A percentile compares a stretch with the other conserved stretches of the same genome.
Evolutionary conservation across 495 filamentous ascomycete genomes (phyloP).

Genomic region (Polyplosphaeria fusca): DNA sequence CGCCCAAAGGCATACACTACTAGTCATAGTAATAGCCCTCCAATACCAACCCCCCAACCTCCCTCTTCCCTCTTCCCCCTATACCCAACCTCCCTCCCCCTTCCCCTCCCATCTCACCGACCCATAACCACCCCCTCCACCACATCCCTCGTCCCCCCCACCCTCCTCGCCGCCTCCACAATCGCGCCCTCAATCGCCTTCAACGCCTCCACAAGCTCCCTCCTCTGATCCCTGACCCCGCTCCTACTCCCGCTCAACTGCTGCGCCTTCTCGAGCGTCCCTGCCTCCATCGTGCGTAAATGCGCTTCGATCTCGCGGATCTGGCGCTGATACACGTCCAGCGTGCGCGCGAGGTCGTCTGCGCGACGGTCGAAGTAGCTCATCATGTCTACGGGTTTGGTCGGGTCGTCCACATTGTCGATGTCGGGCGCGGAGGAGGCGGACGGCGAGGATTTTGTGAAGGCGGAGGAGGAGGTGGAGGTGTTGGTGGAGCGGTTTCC

Average conservation of each 20-base stretch:
- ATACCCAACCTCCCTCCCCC: too few relatives aligned
- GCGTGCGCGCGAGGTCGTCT: conserved; percentile 65
- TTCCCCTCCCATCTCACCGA: too few relatives aligned
- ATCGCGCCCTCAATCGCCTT: conserved; percentile 77
- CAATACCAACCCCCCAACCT: too few relatives aligned
- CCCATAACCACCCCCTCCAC: too few relatives aligned
- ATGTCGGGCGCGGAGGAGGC: conserved; percentile 44
- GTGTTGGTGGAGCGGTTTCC: conserved; percentile 19
- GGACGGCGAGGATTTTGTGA: not conserved
- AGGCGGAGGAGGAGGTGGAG: conserved; percentile 7
- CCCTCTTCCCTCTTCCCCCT: too few relatives aligned
- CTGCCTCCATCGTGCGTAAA: conserved; percentile 68
- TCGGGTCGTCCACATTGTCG: conserved; percentile 46
- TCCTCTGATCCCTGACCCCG: conserved; percentile 49
- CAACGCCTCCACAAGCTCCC: conserved; percentile 64
- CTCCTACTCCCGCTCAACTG: conserved; percentile 54
- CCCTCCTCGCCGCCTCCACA: conserved; percentile 66
- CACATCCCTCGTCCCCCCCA: conserved; percentile 66
- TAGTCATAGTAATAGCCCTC: too few relatives aligned
- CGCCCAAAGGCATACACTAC: too few relatives aligned
- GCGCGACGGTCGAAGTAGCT: conserved; percentile 71
- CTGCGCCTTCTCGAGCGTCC: conserved; percentile 66
- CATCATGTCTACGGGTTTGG: conserved; percentile 57
- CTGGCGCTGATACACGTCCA: conserved; percentile 64
- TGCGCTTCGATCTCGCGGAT: conserved; percentile 81